Percentiles rank a stretch among this genome's conserved stretches.
phyloP scores from a whole-genome alignment of 2,329 filamentous ascomycete species.

The Colletotrichum cereale region DNA sequence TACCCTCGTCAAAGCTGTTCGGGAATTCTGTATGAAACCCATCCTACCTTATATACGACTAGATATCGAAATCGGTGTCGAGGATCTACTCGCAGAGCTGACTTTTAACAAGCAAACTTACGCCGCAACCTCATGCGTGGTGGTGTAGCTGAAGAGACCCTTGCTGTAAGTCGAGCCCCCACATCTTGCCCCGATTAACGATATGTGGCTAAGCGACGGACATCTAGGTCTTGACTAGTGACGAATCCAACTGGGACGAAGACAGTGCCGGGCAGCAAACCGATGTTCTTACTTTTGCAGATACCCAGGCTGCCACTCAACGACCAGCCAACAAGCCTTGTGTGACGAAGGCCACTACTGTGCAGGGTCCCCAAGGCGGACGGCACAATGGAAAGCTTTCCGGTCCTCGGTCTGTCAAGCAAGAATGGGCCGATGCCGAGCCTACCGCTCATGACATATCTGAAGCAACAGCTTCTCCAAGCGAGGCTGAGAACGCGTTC shows the following conservation, averaged over 20 bases:
- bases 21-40: constrained; percentile 65
- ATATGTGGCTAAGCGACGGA: background rate
- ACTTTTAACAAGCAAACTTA: constrained; percentile 55
- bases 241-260: constrained; percentile 38
- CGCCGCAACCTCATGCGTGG: constrained; percentile 62
- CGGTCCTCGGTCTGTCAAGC: background rate
- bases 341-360: background rate
- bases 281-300: background rate
- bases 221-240: constrained; percentile 37
- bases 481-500: constrained; percentile 3
- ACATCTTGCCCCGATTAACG: background rate
- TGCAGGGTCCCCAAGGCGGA: background rate
- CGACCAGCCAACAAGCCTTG: background rate
- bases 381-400: background rate
- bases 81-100: constrained; percentile 20
- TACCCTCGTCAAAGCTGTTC: constrained; percentile 62
- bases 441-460: background rate
- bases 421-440: constrained; percentile 22
- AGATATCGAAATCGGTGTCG: background rate
- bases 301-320: background rate
- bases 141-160: constrained; percentile 60
- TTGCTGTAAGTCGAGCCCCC: constrained; percentile 55
- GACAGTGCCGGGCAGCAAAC: constrained; percentile 3
- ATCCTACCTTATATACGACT: background rate
- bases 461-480: background rate